Conservation (phyloP, 768 basidiomycete genomes). For the Xerocomellus intermedius region DNA sequence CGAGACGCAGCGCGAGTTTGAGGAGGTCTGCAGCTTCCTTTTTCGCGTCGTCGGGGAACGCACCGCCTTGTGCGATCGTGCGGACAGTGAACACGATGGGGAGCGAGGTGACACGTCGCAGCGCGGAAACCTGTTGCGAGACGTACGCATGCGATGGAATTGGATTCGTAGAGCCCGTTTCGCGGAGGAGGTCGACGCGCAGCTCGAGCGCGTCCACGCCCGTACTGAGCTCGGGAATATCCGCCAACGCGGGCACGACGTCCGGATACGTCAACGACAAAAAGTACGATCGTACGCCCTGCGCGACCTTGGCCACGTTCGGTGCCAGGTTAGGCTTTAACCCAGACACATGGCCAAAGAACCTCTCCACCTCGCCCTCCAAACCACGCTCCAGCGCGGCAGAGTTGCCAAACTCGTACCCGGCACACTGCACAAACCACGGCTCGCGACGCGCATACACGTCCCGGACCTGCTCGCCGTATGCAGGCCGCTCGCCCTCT, state of each 20-base stretch:
- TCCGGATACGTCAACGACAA: constrained; percentile 92
- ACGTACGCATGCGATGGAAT: constrained; percentile 75
- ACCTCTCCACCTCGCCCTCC: constrained; percentile 65
- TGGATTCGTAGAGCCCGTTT: constrained; percentile 42
- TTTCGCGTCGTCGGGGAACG: constrained; percentile 77
- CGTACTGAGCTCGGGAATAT: constrained; percentile 69
- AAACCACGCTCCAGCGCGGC: constrained; percentile 40
- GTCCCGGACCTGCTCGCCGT: constrained; percentile 81
- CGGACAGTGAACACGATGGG: constrained; percentile 94
- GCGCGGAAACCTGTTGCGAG: constrained; percentile 70
- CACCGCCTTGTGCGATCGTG: constrained; percentile 85
- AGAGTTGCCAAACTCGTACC: constrained; percentile 80
- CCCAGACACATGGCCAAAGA: constrained; percentile 88
- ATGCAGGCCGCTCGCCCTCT: constrained; percentile 81
- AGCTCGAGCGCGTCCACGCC: constrained; percentile 93
- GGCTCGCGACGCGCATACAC: constrained; percentile 82
- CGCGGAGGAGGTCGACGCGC: constrained; percentile 87
- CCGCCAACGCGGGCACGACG: constrained; percentile 61
- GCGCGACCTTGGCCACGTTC: constrained; percentile 39
- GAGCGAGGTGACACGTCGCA: constrained; percentile 73
- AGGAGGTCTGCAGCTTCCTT: constrained; percentile 75
- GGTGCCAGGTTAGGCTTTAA: constrained; percentile 59
- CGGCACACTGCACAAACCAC: constrained; percentile 83
- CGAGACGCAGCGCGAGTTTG: constrained; percentile 73
- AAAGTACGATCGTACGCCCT: constrained; percentile 80